Base-by-base conservation (phyloP, 331 rosid species). In the Rosa hybrid region DNA sequence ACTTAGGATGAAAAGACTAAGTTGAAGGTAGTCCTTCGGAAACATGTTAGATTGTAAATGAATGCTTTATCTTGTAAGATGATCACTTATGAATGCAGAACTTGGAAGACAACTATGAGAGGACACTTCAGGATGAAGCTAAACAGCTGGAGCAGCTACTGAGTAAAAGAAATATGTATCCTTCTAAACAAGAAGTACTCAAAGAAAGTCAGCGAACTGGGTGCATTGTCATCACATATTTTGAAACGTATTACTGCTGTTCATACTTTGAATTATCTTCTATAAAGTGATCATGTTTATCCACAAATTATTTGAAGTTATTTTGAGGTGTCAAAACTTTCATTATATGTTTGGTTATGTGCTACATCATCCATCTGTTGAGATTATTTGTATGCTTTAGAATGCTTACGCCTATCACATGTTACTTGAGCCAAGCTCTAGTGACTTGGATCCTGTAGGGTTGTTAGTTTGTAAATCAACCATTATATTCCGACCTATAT, bases 51-150 rank as follows among this genome's bases (percentile, higher is more conserved):
- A 71, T 86, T 80, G 51, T 69, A 77, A 80, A 50, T 86, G 68
- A 62, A 69, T 83, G 48, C 81, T 72, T 82, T 34, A 64, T 17
- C 71, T 81, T 53, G 86, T 79, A 62, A 81, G 80, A 64, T 72
- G 57, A 83, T 74, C 30, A 74, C 60, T 72, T 83, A 56, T 88
- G 79, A 57, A 59, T 77, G 89, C 91, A 95, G 99, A 84, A 83
- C 80, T 87, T 87, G 87, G 99, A 93, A 88, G 97, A 91, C 14
- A 89, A 84, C 74, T 89, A 95, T 77, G 93, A 91, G 86, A 89
- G 87, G 75, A 86, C 91, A 77, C 97, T 95, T 84, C 97, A 90
- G 90, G 99, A 95, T 73, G 99, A 95, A 81, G 96, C 98, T 71
- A 93, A 93, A 86, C 94, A 93, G 84, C 83, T 93, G 56, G 98